Percentiles rank a stretch among this genome's conserved stretches.
Evolutionary conservation across 768 basidiomycete species (phyloP).

Genomic region (Sarcodon aspratus): DNA sequence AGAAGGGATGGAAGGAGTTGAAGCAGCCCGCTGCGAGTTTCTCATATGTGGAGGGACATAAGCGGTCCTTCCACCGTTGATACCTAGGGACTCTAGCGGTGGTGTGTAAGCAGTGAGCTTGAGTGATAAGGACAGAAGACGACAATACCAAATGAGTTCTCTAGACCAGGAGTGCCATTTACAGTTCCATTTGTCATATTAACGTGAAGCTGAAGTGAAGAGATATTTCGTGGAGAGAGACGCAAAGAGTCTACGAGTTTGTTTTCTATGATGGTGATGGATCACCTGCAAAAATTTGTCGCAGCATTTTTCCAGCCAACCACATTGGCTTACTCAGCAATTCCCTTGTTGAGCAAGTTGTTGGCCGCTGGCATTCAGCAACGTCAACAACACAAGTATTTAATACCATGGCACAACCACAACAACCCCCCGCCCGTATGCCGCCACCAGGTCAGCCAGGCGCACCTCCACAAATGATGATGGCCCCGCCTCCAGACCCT

Average conservation of each 20-base stretch:
- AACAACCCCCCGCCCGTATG: slow-evolving; percentile 34
- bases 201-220: slow-evolving; percentile 12
- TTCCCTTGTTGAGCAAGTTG: background rate
- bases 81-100: slow-evolving; percentile 57
- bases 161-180: slow-evolving; percentile 64
- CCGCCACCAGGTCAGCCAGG: slow-evolving; percentile 20
- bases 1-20: slow-evolving; percentile 29
- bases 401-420: slow-evolving; percentile 35
- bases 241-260: slow-evolving; percentile 1
- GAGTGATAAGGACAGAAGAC: slow-evolving; percentile 14
- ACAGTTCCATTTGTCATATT: slow-evolving; percentile 91
- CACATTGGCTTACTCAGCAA: background rate
- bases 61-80: slow-evolving; percentile 58
- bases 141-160: slow-evolving; percentile 55
- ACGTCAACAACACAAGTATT: slow-evolving; percentile 35
- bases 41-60: slow-evolving; percentile 89
- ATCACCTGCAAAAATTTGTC: slow-evolving; percentile 8
- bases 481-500: slow-evolving; percentile 49
- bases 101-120: background rate
- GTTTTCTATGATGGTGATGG: slow-evolving; percentile 25
- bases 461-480: slow-evolving; percentile 29
- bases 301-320: too few species aligned
- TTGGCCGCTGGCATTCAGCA: background rate
- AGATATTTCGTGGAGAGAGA: too few species aligned
- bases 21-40: slow-evolving; percentile 76